These are phyloP conservation scores for Helicosporidium sp. DNA, from an alignment of 139 green algal genomes.

Conservation along the genomic window DNA sequence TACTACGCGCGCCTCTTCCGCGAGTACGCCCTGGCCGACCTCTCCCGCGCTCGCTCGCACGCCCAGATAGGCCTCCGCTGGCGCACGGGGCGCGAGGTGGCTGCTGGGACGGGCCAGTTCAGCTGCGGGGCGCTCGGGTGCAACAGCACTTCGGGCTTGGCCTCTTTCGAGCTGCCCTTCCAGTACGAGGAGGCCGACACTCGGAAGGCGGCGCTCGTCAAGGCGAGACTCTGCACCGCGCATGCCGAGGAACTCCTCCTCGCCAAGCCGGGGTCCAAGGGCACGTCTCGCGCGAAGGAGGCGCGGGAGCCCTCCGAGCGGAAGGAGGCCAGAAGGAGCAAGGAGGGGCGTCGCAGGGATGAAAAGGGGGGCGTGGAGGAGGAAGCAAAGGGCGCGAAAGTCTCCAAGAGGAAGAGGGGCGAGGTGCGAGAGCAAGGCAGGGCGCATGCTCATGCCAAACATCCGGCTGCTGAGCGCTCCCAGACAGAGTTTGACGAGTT, in stretches of 20 bases:
- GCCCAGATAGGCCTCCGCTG: constrained; percentile 67
- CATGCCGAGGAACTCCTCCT: constrained; percentile 70
- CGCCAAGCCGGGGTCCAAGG: constrained; percentile 30
- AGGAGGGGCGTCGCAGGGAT: neutral
- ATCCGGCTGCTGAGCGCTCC: too few species aligned
- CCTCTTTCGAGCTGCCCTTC: constrained; percentile 72
- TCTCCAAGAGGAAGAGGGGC: too few species aligned
- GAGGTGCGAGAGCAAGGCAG: too few species aligned
- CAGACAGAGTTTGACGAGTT: constrained; percentile 16
- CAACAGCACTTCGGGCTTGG: constrained; percentile 29
- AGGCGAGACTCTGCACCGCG: constrained; percentile 55
- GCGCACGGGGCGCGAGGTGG: constrained; percentile 62
- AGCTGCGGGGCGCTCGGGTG: constrained; percentile 51
- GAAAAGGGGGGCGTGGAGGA: neutral
- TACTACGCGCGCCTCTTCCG: constrained; percentile 80
- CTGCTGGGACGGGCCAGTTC: constrained; percentile 73
- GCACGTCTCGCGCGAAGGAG: too few species aligned
- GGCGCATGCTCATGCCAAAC: too few species aligned
- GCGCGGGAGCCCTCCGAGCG: constrained; percentile 5
- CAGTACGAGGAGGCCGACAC: constrained; percentile 55
- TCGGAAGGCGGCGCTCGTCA: constrained; percentile 33
- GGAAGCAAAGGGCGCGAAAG: neutral
- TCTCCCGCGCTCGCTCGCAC: constrained; percentile 48
- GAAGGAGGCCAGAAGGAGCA: constrained; percentile 2
- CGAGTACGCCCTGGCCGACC: constrained; percentile 77